Conservation (phyloP, 345 rosid species). For the Eutrema japonicum region DNA sequence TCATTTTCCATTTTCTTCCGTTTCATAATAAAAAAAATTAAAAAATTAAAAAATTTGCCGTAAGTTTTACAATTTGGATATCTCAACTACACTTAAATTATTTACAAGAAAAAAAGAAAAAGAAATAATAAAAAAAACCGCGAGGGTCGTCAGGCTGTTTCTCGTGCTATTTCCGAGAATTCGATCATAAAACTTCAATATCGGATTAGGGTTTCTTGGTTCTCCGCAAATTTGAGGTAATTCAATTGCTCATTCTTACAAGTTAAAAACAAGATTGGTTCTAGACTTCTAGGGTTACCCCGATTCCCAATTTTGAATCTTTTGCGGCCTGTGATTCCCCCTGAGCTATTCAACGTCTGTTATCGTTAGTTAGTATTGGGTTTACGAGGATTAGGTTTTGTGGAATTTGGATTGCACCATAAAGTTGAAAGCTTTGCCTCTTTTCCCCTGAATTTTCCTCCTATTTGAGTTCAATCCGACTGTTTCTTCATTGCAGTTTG, state of each 20-base stretch:
- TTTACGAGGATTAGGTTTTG: conserved; percentile 7
- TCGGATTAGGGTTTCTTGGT: conserved; percentile 34
- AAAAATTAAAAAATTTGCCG: not conserved
- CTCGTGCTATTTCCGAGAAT: conserved; percentile 28
- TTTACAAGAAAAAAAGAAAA: not conserved
- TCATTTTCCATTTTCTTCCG: not conserved
- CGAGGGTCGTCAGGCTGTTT: conserved; percentile 27
- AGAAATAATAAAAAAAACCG: not conserved
- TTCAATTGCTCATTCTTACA: conserved; percentile 6
- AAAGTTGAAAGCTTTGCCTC: conserved; percentile 27
- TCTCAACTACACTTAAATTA: not conserved
- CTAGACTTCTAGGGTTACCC: conserved; percentile 30
- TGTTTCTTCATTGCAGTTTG: conserved; percentile 12
- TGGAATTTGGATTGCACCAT: conserved; percentile 15
- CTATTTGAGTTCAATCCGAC: not conserved
- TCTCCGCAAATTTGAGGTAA: conserved; percentile 37
- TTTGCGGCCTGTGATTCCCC: conserved; percentile 5
- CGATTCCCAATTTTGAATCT: conserved; percentile 16
- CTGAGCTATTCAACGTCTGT: not conserved
- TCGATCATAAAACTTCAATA: conserved; percentile 22
- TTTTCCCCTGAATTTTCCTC: not conserved
- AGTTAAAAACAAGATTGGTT: not conserved
- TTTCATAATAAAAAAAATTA: not conserved
- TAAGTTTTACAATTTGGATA: conserved; percentile 1
- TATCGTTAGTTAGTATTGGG: conserved; percentile 3